Evolutionary conservation across 78 protist species (phyloP).

Genomic region (Dictyostelium brefeldianum): DNA sequence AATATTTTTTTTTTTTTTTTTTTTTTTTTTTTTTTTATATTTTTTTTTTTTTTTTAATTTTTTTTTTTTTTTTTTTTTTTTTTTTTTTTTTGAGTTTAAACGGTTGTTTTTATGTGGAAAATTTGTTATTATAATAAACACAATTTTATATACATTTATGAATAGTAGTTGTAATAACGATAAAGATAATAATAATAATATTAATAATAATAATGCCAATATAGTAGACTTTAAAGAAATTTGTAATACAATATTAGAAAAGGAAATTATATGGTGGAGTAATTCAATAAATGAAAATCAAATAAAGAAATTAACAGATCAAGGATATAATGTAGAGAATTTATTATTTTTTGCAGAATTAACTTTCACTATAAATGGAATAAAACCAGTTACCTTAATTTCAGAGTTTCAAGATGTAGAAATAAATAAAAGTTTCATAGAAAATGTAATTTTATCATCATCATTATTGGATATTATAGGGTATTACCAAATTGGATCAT

Average conservation of each 20-base stretch:
- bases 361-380: background rate
- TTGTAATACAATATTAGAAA: background rate
- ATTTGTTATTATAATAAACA: too few relatives aligned
- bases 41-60: too few relatives aligned
- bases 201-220: too few relatives aligned
- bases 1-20: too few relatives aligned
- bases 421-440: constrained; percentile 17
- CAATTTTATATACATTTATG: too few relatives aligned
- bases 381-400: background rate
- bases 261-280: constrained; percentile 4
- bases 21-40: too few relatives aligned
- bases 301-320: background rate
- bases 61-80: too few relatives aligned
- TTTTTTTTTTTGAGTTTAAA: too few relatives aligned
- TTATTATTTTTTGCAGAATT: background rate
- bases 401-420: background rate
- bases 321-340: constrained; percentile 10
- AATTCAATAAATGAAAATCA: background rate
- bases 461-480: background rate
- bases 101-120: too few relatives aligned
- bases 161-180: too few relatives aligned
- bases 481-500: background rate
- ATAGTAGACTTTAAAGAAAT: background rate
- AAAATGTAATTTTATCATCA: background rate
- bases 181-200: too few relatives aligned